These are phyloP conservation scores for Rutidosis leptorrhynchoides DNA, from an alignment of 129 eudicot species.

Conservation along the genomic window DNA sequence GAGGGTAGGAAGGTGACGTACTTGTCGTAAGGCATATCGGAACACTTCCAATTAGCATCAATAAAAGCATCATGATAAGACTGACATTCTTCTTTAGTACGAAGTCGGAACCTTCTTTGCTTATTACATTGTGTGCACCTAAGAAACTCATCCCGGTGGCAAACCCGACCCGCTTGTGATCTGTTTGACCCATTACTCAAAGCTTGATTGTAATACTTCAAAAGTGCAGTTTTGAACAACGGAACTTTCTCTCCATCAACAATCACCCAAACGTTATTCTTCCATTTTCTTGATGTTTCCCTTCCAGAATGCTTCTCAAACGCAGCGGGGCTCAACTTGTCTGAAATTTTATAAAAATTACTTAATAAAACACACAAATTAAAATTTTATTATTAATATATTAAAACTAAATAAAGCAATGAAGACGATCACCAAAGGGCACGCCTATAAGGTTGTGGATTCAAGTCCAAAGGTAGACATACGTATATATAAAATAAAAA, in stretches of 20 bases:
- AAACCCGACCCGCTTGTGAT: conserved; percentile 46
- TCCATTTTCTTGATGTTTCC: conserved; percentile 78
- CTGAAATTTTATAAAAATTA: conserved; percentile 25
- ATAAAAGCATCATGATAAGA: conserved; percentile 51
- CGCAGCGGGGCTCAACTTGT: conserved; percentile 71
- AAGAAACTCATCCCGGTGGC: conserved; percentile 71
- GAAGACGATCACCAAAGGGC: not conserved
- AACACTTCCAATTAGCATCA: conserved; percentile 55
- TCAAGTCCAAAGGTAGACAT: no score
- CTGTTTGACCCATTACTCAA: conserved; percentile 47
- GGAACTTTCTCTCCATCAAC: conserved; percentile 73
- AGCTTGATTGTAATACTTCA: conserved; percentile 55
- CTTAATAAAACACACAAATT: not conserved
- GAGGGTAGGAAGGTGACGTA: conserved; percentile 23
- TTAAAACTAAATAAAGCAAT: not conserved
- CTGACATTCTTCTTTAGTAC: conserved; percentile 65
- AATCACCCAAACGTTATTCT: conserved; percentile 69
- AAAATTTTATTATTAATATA: not conserved
- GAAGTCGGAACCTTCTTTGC: conserved; percentile 70
- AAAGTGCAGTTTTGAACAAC: conserved; percentile 47
- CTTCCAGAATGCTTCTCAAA: conserved; percentile 87
- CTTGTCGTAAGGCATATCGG: conserved; percentile 63
- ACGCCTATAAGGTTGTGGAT: no score
- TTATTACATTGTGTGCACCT: conserved; percentile 52
- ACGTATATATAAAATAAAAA: no score